Evolutionary conservation across 352 stramenopile genomes (phyloP).

Genomic region (Phytopythium cucurbitacearum): DNA sequence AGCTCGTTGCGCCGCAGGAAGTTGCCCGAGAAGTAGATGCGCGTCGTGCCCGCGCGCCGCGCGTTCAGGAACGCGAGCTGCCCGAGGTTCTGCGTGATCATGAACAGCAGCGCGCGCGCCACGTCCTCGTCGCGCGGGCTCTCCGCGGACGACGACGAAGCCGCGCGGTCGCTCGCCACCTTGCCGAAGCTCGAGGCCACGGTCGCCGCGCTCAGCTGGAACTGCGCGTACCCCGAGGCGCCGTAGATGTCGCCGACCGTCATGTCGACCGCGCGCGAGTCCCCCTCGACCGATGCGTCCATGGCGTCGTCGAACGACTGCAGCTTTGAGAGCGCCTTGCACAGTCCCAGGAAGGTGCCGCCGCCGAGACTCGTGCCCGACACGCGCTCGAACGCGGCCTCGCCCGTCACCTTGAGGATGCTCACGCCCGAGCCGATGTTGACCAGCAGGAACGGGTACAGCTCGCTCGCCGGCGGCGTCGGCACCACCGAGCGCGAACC

Average conservation of each 20-base stretch:
- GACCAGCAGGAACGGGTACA: conserved; percentile 97
- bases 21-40: conserved; percentile 96
- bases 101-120: conserved; percentile 93
- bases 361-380: conserved; percentile 96
- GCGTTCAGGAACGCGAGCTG: conserved; percentile 96
- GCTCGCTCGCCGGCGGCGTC: conserved; percentile 33
- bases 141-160: conserved; percentile 9
- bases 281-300: conserved; percentile 57
- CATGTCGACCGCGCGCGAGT: conserved; percentile 90
- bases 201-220: conserved; percentile 75
- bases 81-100: conserved; percentile 99
- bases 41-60: conserved; percentile 84
- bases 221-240: conserved; percentile 79
- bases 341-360: conserved; percentile 97
- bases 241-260: conserved; percentile 99
- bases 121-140: conserved; percentile 90
- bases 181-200: conserved; percentile 98
- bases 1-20: conserved; percentile 97
- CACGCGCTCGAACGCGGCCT: conserved; percentile 92
- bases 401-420: conserved; percentile 91
- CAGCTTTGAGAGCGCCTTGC: conserved; percentile 88
- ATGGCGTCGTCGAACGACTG: conserved; percentile 78
- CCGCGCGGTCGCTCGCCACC: conserved; percentile 42
- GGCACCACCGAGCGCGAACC: conserved; percentile 62
- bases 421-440: conserved; percentile 98